phyloP scores from a whole-genome alignment of 805 yeast species.

The Yarrowia divulgata region DNA sequence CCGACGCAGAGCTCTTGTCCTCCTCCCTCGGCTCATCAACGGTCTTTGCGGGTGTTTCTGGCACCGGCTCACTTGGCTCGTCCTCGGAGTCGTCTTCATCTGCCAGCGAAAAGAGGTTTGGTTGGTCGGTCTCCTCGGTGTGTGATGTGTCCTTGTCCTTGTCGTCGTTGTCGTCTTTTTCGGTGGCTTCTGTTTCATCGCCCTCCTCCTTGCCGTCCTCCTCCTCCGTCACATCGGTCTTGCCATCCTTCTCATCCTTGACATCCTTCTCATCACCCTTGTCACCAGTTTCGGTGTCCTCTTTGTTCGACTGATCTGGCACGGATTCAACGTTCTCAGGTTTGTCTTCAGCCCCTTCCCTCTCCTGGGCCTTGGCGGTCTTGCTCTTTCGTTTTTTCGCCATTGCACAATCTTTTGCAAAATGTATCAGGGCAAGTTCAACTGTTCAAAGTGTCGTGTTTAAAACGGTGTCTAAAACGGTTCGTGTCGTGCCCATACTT shows the following conservation, averaged over 20 bases:
- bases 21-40: neutral
- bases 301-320: neutral
- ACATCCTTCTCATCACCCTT: too few relatives aligned
- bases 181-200: neutral
- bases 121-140: neutral
- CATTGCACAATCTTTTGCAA: neutral
- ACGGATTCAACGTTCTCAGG: neutral
- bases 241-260: too few relatives aligned
- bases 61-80: neutral
- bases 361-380: neutral
- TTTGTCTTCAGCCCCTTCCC: neutral
- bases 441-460: too few relatives aligned
- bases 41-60: neutral
- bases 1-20: too few relatives aligned
- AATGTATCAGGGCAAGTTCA: too few relatives aligned
- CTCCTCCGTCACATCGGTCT: too few relatives aligned
- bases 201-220: too few relatives aligned
- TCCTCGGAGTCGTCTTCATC: conserved; percentile 22
- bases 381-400: conserved; percentile 17
- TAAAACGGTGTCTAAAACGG: too few relatives aligned
- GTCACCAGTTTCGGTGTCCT: too few relatives aligned
- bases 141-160: neutral
- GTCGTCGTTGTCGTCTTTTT: neutral
- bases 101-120: conserved; percentile 7
- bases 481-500: neutral